Evolutionary conservation across 2,329 filamentous ascomycete genomes (phyloP), one percentile per base, ranked within the genome.

Genomic region (Cladophialophora carrionii): DNA sequence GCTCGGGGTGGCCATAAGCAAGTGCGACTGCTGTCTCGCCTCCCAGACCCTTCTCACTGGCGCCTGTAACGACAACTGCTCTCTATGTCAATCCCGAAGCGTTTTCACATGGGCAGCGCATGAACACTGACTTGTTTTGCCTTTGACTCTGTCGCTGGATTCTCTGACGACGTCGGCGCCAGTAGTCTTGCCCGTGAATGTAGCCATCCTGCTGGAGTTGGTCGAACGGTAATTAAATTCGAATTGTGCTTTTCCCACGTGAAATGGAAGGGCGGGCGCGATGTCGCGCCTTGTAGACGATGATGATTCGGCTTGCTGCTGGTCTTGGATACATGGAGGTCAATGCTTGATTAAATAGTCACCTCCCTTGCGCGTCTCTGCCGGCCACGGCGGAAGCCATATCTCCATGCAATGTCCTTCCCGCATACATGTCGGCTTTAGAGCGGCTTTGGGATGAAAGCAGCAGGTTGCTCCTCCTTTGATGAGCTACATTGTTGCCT

Each of bases 141-240:
- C 67, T 53, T 72, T 71, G 22, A 77, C 71, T 22, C 68, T 53
- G 6, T 74, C 69, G 6, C 70, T 65, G 62, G 76, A 76, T 48
- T 68, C 71, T 6, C 69, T 62, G 4, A 73, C 72, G 24, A 77
- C 75, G 17, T 76, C 73, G 2, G 57, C 66, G 17, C 75, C 76
- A 26, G 71, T 74, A 4, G 72, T 76, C 7, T 73, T 66, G 9
- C 59, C 60, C 37, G 65, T 67, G 57, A 76, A 77, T 5, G 68
- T 63, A 12, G 68, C 59, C 72, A 73, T 74, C 12, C 63, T 68
- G 57, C 20, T 43, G 31, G 20, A 20, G 14, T 26, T 62, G 24
- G 10, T 10, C 48, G 22, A 26, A 26, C 20, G 9, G 22, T 51
- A 17, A 8, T 9, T 22, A 8, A 24, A 6, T 3, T 51, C 24